phyloP scores from a whole-genome alignment of 176 grass and related monocot species.

The Coix lacrymajobi region DNA sequence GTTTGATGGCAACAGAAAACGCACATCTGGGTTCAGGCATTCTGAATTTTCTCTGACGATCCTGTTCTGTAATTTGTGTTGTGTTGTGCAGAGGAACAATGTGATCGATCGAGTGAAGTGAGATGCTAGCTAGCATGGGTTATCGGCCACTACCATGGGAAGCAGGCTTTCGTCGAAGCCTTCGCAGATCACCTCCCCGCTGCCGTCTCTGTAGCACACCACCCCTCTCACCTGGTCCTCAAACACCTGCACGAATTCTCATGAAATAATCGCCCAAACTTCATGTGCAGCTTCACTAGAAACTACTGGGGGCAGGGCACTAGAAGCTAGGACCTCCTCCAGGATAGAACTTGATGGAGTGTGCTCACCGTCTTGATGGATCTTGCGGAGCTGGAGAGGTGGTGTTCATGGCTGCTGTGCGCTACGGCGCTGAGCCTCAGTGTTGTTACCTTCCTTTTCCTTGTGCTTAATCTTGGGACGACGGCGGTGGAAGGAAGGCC shows the following conservation, averaged over 20 bases:
- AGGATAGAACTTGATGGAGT: too few relatives aligned
- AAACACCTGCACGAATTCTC: conserved; percentile 36
- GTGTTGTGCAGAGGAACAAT: neutral
- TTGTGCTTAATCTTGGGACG: neutral
- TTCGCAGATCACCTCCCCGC: conserved; percentile 56
- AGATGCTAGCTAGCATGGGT: neutral
- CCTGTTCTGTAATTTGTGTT: neutral
- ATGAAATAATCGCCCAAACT: neutral
- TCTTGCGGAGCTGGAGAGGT: neutral
- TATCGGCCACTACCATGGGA: neutral
- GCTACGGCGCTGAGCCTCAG: neutral
- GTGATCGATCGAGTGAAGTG: neutral
- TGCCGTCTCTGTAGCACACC: conserved; percentile 52
- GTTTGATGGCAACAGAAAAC: neutral
- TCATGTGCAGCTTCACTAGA: neutral
- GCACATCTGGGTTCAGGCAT: neutral
- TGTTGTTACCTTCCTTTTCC: neutral
- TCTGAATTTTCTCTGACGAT: neutral
- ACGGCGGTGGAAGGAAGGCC: neutral
- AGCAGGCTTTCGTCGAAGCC: conserved; percentile 56
- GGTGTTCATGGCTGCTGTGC: neutral
- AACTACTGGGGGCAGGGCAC: neutral
- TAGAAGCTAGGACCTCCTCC: neutral
- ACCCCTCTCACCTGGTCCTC: conserved; percentile 56
- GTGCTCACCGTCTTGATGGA: neutral